phyloP scores from a whole-genome alignment of 768 basidiomycete genomes.

The Suillus luteus region DNA sequence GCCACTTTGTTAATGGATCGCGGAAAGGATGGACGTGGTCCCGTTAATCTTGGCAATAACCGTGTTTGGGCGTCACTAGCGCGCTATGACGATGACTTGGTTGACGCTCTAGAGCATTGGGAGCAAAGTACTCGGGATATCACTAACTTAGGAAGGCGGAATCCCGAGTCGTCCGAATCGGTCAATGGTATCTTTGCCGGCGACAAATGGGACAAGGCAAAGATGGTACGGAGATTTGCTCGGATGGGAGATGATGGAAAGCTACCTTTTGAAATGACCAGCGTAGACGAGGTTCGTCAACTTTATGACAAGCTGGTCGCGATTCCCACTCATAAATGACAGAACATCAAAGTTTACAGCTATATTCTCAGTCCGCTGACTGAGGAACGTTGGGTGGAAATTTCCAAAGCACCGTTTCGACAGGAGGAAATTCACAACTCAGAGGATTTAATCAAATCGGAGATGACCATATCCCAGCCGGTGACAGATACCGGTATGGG shows the following conservation, averaged over 20 bases:
- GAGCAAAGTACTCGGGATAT: slow-evolving; percentile 54
- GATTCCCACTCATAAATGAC: slow-evolving; percentile 6
- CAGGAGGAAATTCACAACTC: neutral
- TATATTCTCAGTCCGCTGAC: slow-evolving; percentile 50
- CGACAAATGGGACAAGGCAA: slow-evolving; percentile 68
- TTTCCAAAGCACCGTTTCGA: slow-evolving; percentile 37
- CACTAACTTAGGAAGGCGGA: slow-evolving; percentile 38
- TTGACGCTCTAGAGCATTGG: slow-evolving; percentile 62
- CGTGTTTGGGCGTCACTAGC: slow-evolving; percentile 74
- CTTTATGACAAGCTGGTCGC: slow-evolving; percentile 1
- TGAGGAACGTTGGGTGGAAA: slow-evolving; percentile 43
- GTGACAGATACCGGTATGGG: slow-evolving; percentile 20
- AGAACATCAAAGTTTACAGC: slow-evolving; percentile 46
- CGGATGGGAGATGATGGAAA: slow-evolving; percentile 49
- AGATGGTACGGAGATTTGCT: slow-evolving; percentile 81
- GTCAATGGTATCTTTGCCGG: slow-evolving; percentile 47
- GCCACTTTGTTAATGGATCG: slow-evolving; percentile 56
- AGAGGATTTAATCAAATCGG: neutral
- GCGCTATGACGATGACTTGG: slow-evolving; percentile 75
- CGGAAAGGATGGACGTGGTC: slow-evolving; percentile 39
- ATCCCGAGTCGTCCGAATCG: slow-evolving; percentile 28
- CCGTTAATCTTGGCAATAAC: slow-evolving; percentile 33
- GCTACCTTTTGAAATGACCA: slow-evolving; percentile 33
- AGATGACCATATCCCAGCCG: neutral
- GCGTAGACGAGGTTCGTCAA: slow-evolving; percentile 36